phyloP scores from a whole-genome alignment of 83 land plant genomes.

The Thuja plicata region DNA sequence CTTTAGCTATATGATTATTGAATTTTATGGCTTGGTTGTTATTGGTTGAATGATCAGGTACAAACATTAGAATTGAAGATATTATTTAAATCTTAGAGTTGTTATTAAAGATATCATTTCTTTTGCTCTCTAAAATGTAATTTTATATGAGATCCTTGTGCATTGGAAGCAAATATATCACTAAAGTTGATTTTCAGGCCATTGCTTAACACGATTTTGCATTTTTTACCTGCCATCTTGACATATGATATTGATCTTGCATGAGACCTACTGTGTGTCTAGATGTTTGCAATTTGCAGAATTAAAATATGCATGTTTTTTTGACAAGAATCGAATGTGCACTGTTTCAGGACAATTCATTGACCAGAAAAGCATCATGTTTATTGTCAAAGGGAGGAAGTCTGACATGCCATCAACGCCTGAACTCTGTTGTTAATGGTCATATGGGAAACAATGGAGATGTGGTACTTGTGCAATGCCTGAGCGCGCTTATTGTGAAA shows the following conservation, averaged over 20 bases:
- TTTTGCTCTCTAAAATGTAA: background rate
- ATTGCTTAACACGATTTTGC: background rate
- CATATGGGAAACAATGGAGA: too few relatives aligned
- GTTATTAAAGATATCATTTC: background rate
- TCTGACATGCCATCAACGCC: constrained; percentile 79
- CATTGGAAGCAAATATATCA: background rate
- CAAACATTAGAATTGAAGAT: background rate
- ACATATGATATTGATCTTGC: too few relatives aligned
- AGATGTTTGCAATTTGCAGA: background rate
- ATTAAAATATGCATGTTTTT: background rate
- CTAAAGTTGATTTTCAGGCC: background rate
- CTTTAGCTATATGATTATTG: background rate
- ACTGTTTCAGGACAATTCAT: background rate
- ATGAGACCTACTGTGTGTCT: background rate
- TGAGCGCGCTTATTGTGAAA: too few relatives aligned
- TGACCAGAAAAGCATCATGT: background rate
- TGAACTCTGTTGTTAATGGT: too few relatives aligned
- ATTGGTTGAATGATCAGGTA: background rate
- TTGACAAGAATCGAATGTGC: background rate
- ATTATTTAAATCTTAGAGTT: background rate
- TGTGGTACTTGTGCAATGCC: too few relatives aligned
- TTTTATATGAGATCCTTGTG: background rate
- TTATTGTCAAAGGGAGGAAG: constrained; percentile 7
- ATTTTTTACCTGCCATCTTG: background rate
- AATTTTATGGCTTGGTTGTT: too few relatives aligned